Conservation (phyloP, 441 rosid species). For the Breynia disticha region DNA sequence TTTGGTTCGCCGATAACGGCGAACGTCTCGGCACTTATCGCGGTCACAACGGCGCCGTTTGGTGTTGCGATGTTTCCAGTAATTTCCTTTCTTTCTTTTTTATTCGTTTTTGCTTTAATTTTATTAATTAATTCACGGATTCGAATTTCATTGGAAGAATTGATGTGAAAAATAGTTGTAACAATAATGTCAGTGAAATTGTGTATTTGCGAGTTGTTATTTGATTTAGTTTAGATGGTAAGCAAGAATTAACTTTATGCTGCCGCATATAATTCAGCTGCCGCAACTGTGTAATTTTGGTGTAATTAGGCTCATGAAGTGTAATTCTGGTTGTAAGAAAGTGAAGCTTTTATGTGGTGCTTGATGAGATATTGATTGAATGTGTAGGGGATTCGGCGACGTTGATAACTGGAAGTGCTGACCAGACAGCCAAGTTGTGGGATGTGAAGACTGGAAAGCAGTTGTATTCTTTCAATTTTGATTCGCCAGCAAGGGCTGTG, state of each 20-base stretch:
- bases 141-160: too few species aligned
- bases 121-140: too few species aligned
- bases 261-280: too few species aligned
- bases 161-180: too few species aligned
- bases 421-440: conserved; percentile 83
- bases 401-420: conserved; percentile 86
- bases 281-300: too few species aligned
- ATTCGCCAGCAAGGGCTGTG: conserved; percentile 78
- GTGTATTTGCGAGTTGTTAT: too few species aligned
- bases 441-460: conserved; percentile 61
- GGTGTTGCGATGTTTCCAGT: conserved; percentile 90
- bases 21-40: conserved; percentile 88
- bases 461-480: conserved; percentile 54
- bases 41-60: conserved; percentile 93
- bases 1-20: conserved; percentile 92
- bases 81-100: conserved; percentile 3
- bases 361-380: not conserved
- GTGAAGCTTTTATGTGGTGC: too few species aligned
- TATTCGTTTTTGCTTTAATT: not conserved
- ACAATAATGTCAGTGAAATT: too few species aligned
- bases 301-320: too few species aligned
- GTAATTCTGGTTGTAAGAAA: too few species aligned
- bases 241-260: too few species aligned
- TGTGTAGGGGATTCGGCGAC: conserved; percentile 59
- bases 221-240: too few species aligned